phyloP scores from a whole-genome alignment of 495 filamentous ascomycete genomes.

The Penicillium nucicola region DNA sequence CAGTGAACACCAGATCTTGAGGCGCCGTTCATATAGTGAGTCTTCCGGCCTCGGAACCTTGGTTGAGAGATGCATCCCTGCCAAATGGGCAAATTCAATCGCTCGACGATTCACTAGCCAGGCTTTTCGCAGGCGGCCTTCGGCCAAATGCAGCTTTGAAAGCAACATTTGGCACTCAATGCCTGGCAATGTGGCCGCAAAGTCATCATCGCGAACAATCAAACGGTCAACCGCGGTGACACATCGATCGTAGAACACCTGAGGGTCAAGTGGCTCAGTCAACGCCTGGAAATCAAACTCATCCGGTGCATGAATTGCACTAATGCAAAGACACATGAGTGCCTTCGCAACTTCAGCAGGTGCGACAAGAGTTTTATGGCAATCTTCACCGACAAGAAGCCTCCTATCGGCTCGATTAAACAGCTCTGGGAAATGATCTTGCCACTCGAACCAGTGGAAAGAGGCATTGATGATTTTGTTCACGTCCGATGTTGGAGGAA shows the following conservation, averaged over 20 bases:
- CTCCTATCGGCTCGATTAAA: neutral
- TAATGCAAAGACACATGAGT: slow-evolving; percentile 32
- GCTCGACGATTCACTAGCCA: slow-evolving; percentile 48
- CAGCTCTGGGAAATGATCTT: slow-evolving; percentile 25
- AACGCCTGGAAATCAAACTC: slow-evolving; percentile 23
- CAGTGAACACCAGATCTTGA: slow-evolving; percentile 45
- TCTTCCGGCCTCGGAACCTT: slow-evolving; percentile 17
- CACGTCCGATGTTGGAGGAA: slow-evolving; percentile 31
- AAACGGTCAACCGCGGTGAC: slow-evolving; percentile 36
- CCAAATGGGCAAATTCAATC: slow-evolving; percentile 46
- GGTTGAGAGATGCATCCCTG: slow-evolving; percentile 39
- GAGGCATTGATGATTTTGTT: slow-evolving; percentile 26
- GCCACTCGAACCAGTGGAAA: slow-evolving; percentile 28
- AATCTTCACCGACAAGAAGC: slow-evolving; percentile 1
- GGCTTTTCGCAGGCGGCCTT: slow-evolving; percentile 49
- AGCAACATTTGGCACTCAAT: slow-evolving; percentile 48
- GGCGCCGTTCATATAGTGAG: slow-evolving; percentile 21
- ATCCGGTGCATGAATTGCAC: slow-evolving; percentile 30
- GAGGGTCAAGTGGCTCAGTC: slow-evolving; percentile 19
- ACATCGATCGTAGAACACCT: slow-evolving; percentile 29
- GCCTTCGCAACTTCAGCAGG: slow-evolving; percentile 35
- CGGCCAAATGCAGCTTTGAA: slow-evolving; percentile 44
- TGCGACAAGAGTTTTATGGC: slow-evolving; percentile 12
- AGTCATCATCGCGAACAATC: slow-evolving; percentile 46
- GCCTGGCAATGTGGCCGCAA: slow-evolving; percentile 45